Conservation (phyloP, 1,284 basidiomycete species). For the Malassezia dermatis region DNA sequence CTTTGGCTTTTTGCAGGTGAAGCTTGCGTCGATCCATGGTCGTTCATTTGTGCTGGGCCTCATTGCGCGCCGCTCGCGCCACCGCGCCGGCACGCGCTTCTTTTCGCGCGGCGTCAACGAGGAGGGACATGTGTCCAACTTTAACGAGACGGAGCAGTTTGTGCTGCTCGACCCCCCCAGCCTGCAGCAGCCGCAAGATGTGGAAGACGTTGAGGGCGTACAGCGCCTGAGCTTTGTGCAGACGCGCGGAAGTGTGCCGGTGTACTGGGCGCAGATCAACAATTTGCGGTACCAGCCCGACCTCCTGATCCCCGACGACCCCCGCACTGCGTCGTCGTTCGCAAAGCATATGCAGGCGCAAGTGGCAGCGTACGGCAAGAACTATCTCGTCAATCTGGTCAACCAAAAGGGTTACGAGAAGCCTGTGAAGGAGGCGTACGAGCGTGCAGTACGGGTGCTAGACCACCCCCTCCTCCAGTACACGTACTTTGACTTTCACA, state of each 20-base stretch:
- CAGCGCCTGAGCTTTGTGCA: constrained; percentile 67
- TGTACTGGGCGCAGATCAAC: constrained; percentile 96
- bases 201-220: constrained; percentile 53
- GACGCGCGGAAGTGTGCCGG: constrained; percentile 80
- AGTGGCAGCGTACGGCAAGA: constrained; percentile 65
- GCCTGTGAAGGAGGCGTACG: constrained; percentile 91
- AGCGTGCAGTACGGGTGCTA: constrained; percentile 59
- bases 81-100: constrained; percentile 90
- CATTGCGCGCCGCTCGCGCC: constrained; percentile 82
- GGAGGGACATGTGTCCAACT: constrained; percentile 52
- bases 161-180: constrained; percentile 51
- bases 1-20: constrained; percentile 64
- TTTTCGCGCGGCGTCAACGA: constrained; percentile 86
- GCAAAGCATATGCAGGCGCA: constrained; percentile 67
- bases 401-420: constrained; percentile 91
- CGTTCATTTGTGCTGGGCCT: constrained; percentile 73
- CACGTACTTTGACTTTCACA: constrained; percentile 95
- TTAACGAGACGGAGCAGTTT: constrained; percentile 53
- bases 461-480: constrained; percentile 66
- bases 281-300: constrained; percentile 94
- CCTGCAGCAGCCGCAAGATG: constrained; percentile 30
- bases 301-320: constrained; percentile 84
- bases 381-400: constrained; percentile 79
- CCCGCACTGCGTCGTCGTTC: constrained; percentile 65
- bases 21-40: constrained; percentile 65